Evolutionary conservation across 2,329 filamentous ascomycete species (phyloP).

Genomic region (Alternaria sp.): DNA sequence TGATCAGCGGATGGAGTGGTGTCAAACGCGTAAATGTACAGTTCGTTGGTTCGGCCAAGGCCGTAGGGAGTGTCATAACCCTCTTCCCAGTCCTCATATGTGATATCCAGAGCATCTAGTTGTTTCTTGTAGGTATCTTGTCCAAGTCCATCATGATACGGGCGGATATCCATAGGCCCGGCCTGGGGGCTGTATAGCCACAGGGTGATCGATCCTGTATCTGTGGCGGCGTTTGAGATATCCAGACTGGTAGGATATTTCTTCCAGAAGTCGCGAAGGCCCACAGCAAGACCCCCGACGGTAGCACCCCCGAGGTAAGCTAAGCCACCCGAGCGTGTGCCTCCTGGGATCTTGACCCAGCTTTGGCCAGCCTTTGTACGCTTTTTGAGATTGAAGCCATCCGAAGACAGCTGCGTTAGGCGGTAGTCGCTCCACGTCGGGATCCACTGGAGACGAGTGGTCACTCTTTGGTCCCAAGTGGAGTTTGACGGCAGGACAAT

Average conservation of each 20-base stretch:
- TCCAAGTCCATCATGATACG: slow-evolving; percentile 67
- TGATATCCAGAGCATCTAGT: slow-evolving; percentile 68
- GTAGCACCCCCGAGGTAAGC: slow-evolving; percentile 67
- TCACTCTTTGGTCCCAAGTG: slow-evolving; percentile 60
- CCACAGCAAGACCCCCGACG: slow-evolving; percentile 66
- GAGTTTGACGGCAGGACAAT: slow-evolving; percentile 51
- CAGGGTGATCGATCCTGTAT: slow-evolving; percentile 63
- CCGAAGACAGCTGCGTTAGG: slow-evolving; percentile 65
- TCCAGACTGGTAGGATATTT: slow-evolving; percentile 67
- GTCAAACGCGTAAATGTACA: slow-evolving; percentile 63
- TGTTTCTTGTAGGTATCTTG: slow-evolving; percentile 65
- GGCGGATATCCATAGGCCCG: slow-evolving; percentile 64
- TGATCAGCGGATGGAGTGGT: slow-evolving; percentile 61
- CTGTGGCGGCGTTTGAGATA: slow-evolving; percentile 60
- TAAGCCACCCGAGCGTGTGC: slow-evolving; percentile 64
- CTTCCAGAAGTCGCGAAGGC: slow-evolving; percentile 70
- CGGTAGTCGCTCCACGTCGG: slow-evolving; percentile 67
- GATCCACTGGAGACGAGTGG: slow-evolving; percentile 63
- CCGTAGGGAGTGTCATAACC: slow-evolving; percentile 66
- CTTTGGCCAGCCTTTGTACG: slow-evolving; percentile 65
- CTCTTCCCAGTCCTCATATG: slow-evolving; percentile 69
- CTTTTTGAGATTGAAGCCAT: slow-evolving; percentile 69
- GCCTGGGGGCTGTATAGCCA: slow-evolving; percentile 69
- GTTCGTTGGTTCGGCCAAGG: slow-evolving; percentile 66
- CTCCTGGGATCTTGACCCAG: slow-evolving; percentile 67